These are phyloP conservation scores for Centaurea solstitialis DNA, from an alignment of 129 eudicot genomes.

Conservation along the genomic window DNA sequence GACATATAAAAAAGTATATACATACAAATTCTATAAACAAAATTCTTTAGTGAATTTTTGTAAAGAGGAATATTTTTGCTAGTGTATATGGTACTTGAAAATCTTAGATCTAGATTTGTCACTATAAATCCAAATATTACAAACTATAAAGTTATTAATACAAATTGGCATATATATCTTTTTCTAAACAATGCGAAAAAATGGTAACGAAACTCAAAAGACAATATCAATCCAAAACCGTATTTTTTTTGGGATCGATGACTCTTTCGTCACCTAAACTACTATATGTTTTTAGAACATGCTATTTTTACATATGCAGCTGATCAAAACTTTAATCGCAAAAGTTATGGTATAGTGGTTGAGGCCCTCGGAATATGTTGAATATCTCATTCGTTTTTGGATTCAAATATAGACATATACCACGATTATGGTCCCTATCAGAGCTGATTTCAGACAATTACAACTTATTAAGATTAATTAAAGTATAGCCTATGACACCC, in stretches of 20 bases:
- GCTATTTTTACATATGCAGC: not conserved
- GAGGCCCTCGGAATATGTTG: no score
- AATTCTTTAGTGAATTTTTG: not conserved
- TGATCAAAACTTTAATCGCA: not conserved
- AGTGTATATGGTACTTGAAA: not conserved
- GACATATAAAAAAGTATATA: not conserved
- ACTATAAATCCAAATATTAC: not conserved
- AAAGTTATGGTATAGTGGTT: no score
- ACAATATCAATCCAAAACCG: not conserved
- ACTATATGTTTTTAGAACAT: not conserved
- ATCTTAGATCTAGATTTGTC: not conserved
- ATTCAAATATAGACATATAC: no score
- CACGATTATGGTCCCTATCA: no score
- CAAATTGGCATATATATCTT: not conserved
- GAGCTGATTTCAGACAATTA: no score
- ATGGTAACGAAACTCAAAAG: not conserved
- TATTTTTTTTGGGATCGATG: not conserved
- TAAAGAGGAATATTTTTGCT: not conserved
- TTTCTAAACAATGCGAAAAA: not conserved
- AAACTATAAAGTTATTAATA: not conserved
- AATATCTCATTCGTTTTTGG: no score
- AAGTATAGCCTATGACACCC: no score
- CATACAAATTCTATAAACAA: not conserved
- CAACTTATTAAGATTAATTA: no score
- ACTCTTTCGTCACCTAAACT: not conserved